Base-by-base conservation (phyloP, 257 asterid genomes). In the Ocimum tenuiflorum region DNA sequence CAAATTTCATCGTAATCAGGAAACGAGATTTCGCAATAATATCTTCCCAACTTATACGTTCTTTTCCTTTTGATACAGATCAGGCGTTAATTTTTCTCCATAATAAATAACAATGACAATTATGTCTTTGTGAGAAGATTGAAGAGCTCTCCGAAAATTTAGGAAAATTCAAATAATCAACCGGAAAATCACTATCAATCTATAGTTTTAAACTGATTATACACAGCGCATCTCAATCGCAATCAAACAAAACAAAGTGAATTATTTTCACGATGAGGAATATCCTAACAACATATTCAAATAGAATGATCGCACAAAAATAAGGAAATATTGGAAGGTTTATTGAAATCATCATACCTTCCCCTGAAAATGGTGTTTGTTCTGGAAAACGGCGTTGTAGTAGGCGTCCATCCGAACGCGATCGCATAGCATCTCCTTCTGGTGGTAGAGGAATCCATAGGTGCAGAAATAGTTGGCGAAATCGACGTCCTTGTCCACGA, bases 371-470 rank as follows among this genome's bases (percentile, higher is more conserved):
- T 94, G 97, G 69, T 83, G 86, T 64, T 83, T 85, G 81, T 94
- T 94, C 73, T 85, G 54, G 71, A 90, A 90, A 51, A 94, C 73
- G 46, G 97, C 86, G 69, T 86, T 80, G 82, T 53, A 94, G 65
- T 94, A 94, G 67, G 97, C 88, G 74, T 94, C 95, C 99, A 94
- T 94, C n/a, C 99, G 95, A 35, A 94, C 88, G 42, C 90, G 94
- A 87, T 94, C 99, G 51, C 87, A 88, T 53, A 90, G 99, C 99
- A 94, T 94, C 81, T 90, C 97, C 69, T 94, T 94, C 85, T 94
- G 99, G 84, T 94, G 99, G 83, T 84, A 94, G 38, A 94, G 95
- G 65, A 79, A 94, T 38, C 90, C 90, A 67, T 94, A 94, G 33
- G 95, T 84, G 86, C 96, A 94, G 85, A 94, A 94, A 58, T 94